Evolutionary conservation across 2,329 filamentous ascomycete species (phyloP), one percentile per base, ranked within the genome.

Genomic region (Orbilia quercus): DNA sequence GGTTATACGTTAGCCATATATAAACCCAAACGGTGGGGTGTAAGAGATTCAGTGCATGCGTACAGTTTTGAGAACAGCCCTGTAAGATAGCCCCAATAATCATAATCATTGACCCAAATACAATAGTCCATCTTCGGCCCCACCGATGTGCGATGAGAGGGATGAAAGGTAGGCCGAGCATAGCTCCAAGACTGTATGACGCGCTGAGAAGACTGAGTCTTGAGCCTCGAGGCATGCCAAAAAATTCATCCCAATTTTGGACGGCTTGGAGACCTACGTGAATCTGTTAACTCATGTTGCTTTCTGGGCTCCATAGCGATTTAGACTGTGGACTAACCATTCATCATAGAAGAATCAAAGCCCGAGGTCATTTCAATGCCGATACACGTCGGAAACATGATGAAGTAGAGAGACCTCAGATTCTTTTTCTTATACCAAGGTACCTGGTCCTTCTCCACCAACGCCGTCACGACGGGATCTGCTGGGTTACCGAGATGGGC

Each of bases 341-440:
- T 78, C 75, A 82, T 83, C 78, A 84, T 82, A 25, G 82, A 84
- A 2, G 82, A 84, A 76, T 87, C 86, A 75, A 87, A 88, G 0
- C 86, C 85, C 2, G 85, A 86, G 0, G 85, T 87, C 77, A 86
- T 86, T 80, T 88, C 87, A 66, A 88, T 86, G 50, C 86, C 86
- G 81, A 88, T 85, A 78, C 85, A 87, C 45, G 85, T 85, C 20
- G 85, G 85, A 67, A 88, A 85, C 54, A 89, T 82, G 70, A 86
- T 79, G 5, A 88, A 78, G 76, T 89, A 88, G 38, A 88, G 81
- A 16, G 77, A 78, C 59, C 86, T 82, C 40, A 88, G 80, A 75
- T 88, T 88, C 0, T 84, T 85, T 79, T 89, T 89, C 77, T 82
- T 83, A 64, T 80, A 82, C 81, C 82, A 82, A 57, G 78, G 76